These are phyloP conservation scores for Bifiguratus adelaidae DNA, from an alignment of 192 early-diverging fungal genomes.

Conservation along the genomic window DNA sequence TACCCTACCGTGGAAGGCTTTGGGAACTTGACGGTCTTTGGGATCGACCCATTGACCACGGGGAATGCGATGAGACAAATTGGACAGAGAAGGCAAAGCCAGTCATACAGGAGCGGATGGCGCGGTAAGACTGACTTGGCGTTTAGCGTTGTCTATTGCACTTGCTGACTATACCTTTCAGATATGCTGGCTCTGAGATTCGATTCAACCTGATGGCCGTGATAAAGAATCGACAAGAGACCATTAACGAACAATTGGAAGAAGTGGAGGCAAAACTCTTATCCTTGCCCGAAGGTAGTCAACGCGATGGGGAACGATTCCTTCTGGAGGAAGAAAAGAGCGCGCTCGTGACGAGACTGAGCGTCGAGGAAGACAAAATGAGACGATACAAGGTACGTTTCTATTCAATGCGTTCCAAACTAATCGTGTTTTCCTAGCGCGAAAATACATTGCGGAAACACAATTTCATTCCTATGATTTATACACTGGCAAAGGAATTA, in stretches of 20 bases:
- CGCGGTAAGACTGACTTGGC: slow-evolving; percentile 27
- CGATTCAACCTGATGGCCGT: slow-evolving; percentile 77
- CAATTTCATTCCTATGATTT: slow-evolving; percentile 69
- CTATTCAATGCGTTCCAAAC: not conserved
- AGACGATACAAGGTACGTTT: slow-evolving; percentile 34
- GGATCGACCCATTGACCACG: slow-evolving; percentile 35
- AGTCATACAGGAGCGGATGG: slow-evolving; percentile 63
- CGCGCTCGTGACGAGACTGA: slow-evolving; percentile 34
- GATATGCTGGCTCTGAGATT: slow-evolving; percentile 48
- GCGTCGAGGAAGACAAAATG: slow-evolving; percentile 51
- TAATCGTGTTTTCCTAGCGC: slow-evolving; percentile 17
- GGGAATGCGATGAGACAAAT: slow-evolving; percentile 23
- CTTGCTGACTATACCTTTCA: not conserved
- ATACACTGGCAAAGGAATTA: slow-evolving; percentile 50
- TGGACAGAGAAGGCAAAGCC: slow-evolving; percentile 53
- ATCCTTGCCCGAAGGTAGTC: slow-evolving; percentile 21
- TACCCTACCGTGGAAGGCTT: slow-evolving; percentile 56
- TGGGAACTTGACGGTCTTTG: slow-evolving; percentile 75
- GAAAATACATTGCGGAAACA: slow-evolving; percentile 65
- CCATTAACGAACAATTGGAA: slow-evolving; percentile 37
- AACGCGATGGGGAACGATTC: slow-evolving; percentile 16
- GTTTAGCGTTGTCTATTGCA: not conserved
- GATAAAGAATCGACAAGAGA: slow-evolving; percentile 49
- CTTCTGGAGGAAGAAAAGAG: slow-evolving; percentile 41
- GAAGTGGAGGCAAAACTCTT: slow-evolving; percentile 21